Percentiles rank a stretch among this genome's conserved stretches.
Evolutionary conservation across 83 land plant genomes (phyloP).

Genomic region (Diphasiastrum complanatum): DNA sequence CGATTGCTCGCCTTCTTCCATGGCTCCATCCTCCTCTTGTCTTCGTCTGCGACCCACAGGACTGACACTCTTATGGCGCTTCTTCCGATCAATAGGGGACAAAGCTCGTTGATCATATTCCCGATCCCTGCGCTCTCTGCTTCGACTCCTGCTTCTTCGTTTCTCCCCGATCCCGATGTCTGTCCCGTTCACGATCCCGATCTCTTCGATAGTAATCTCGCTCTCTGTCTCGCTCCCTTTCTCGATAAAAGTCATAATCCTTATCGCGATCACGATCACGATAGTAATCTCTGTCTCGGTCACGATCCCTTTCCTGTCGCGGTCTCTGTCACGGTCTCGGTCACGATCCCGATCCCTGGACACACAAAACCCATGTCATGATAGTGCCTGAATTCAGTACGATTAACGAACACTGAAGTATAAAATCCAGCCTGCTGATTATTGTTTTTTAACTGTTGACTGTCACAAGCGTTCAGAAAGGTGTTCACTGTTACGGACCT

Average conservation of each 20-base stretch:
- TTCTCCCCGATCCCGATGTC: conserved; percentile 36
- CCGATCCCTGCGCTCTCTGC: conserved; percentile 43
- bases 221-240: conserved; percentile 25
- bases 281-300: conserved; percentile 31
- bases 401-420: not conserved
- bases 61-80: conserved; percentile 56
- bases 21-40: conserved; percentile 30
- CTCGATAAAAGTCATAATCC: conserved; percentile 2
- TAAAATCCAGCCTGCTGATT: not conserved
- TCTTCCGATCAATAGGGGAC: conserved; percentile 47
- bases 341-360: conserved; percentile 34
- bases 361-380: conserved; percentile 13
- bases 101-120: conserved; percentile 45
- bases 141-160: conserved; percentile 47
- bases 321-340: conserved; percentile 46
- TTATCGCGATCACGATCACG: conserved; percentile 24
- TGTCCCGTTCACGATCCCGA: conserved; percentile 61
- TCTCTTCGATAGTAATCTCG: conserved; percentile 46
- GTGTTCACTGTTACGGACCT: not conserved
- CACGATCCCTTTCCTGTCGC: conserved; percentile 36
- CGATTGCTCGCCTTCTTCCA: conserved; percentile 52
- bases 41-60: conserved; percentile 42
- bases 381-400: conserved; percentile 1
- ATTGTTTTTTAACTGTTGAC: not conserved
- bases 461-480: conserved; percentile 13